Evolutionary conservation across 2,329 filamentous ascomycete species (phyloP).

Genomic region (Talaromyces sp.): DNA sequence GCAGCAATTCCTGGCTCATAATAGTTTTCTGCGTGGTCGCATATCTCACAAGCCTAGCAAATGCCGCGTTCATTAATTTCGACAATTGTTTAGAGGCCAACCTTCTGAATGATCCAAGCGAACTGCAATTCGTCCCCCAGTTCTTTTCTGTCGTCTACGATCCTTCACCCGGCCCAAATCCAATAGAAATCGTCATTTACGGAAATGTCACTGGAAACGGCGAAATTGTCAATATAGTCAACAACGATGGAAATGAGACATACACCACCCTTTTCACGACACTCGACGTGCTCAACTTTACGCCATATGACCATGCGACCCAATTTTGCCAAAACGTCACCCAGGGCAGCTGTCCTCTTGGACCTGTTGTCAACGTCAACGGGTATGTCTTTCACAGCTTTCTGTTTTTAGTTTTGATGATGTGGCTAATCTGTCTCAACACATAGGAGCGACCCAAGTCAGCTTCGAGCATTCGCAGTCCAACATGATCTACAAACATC

Average conservation of each 20-base stretch:
- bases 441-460: slow-evolving; percentile 44
- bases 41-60: slow-evolving; percentile 35
- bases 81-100: slow-evolving; percentile 72
- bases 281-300: slow-evolving; percentile 73
- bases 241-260: slow-evolving; percentile 49
- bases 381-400: slow-evolving; percentile 41
- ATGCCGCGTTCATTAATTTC: slow-evolving; percentile 70
- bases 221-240: slow-evolving; percentile 70
- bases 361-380: slow-evolving; percentile 65
- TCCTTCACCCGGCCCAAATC: slow-evolving; percentile 56
- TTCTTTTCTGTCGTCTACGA: slow-evolving; percentile 74
- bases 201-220: slow-evolving; percentile 86
- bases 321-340: slow-evolving; percentile 65
- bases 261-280: slow-evolving; percentile 71
- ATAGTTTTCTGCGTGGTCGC: not conserved
- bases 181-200: slow-evolving; percentile 75
- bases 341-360: slow-evolving; percentile 68
- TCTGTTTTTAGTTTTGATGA: slow-evolving; percentile 4
- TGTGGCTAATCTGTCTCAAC: slow-evolving; percentile 11
- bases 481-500: slow-evolving; percentile 72
- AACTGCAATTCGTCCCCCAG: slow-evolving; percentile 77
- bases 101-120: slow-evolving; percentile 54
- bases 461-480: slow-evolving; percentile 70
- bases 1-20: not conserved
- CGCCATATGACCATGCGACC: slow-evolving; percentile 57